phyloP scores from a whole-genome alignment of 805 yeast genomes.

The Cyberlindnera petersonii region DNA sequence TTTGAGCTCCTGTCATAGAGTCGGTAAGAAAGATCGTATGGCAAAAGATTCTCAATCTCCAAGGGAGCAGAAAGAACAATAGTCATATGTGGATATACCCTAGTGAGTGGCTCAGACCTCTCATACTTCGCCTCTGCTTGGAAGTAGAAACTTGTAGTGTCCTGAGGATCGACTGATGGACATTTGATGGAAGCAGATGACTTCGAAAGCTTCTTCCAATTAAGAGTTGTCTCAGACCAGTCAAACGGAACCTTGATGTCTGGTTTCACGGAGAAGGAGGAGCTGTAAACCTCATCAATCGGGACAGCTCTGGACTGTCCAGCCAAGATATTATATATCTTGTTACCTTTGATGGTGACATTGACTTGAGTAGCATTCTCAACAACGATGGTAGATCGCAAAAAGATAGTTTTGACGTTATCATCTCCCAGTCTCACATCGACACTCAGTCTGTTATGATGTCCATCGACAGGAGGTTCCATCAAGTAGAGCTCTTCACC shows the following conservation, averaged over 20 bases:
- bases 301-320: slow-evolving; percentile 68
- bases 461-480: slow-evolving; percentile 54
- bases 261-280: slow-evolving; percentile 61
- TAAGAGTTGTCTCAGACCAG: slow-evolving; percentile 63
- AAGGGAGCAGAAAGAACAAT: slow-evolving; percentile 80
- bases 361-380: slow-evolving; percentile 61
- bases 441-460: slow-evolving; percentile 72
- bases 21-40: slow-evolving; percentile 72
- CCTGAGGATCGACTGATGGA: slow-evolving; percentile 36
- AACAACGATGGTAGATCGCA: slow-evolving; percentile 71
- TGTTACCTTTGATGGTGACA: slow-evolving; percentile 33
- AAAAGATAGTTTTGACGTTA: slow-evolving; percentile 71
- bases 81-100: slow-evolving; percentile 80
- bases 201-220: slow-evolving; percentile 60
- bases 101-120: slow-evolving; percentile 62
- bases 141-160: slow-evolving; percentile 53
- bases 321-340: slow-evolving; percentile 44
- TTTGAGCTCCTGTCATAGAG: slow-evolving; percentile 71
- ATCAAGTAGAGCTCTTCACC: slow-evolving; percentile 77
- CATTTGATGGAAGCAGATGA: slow-evolving; percentile 60
- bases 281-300: slow-evolving; percentile 58
- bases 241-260: slow-evolving; percentile 47
- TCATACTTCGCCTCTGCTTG: slow-evolving; percentile 69
- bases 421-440: slow-evolving; percentile 68
- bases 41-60: slow-evolving; percentile 78